Evolutionary conservation across 129 eudicot genomes (phyloP), one percentile per base, ranked within the genome.

Genomic region (Flaveria sonorensis): DNA sequence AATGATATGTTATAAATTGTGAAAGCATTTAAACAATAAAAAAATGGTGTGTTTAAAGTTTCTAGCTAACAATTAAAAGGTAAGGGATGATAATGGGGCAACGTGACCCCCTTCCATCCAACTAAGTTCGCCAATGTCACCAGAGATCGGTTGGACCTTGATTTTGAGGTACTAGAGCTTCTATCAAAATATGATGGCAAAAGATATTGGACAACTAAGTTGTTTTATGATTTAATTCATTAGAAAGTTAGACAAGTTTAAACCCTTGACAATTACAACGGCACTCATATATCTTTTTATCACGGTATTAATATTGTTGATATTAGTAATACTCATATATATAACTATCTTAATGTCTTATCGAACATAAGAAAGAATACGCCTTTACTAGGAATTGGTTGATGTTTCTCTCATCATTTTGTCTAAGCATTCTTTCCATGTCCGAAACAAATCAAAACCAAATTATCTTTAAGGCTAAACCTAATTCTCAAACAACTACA

Each of bases 161-260:
- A 92, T 70, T 89, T 84, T 26, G 92, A 86, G 23, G 88, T 91
- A 10, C 71, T 88, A 2, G 89, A 89, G 71, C 82, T 91, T 9
- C 88, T 88, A 79, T 78, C 82, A 1, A 82, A 78, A 71, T 72
- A 86, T 14, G 84, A 78, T 9, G 62, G 7, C 39, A 5, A 32
- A 32, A 32, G 39, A 32, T 32, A 32, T 24, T 15, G 56, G 19
- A 3, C 9, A 7, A 39, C 40, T n/a, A 73, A 19, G 42, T 4
- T 40, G 21, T 42, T 59, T 14, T 21, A 21, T 42, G 40, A 59
- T 21, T 21, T 59, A 7, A 7, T 23, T 42, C 70, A 21, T 55
- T 43, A 2, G 39, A 59, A 6, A 57, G 16, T 13, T 15, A 69
- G 42, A 14, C 9, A 23, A 15, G 45, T 26, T 30, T 23, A 10